phyloP scores from a whole-genome alignment of 305 asterid species.

The Andrographis paniculata region DNA sequence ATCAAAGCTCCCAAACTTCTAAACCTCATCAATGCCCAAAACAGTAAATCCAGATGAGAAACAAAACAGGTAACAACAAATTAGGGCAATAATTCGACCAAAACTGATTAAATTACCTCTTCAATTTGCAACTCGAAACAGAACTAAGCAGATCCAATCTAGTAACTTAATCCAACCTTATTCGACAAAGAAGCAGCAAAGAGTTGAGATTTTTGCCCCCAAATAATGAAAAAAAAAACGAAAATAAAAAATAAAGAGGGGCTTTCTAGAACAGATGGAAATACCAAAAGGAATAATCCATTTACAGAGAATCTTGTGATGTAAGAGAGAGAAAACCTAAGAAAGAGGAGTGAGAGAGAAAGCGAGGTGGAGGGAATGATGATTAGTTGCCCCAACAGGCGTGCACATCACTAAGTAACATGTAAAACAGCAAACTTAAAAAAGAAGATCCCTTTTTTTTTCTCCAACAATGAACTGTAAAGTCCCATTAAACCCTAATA shows the following conservation, averaged over 20 bases:
- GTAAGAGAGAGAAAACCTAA: background rate
- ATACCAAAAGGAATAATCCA: background rate
- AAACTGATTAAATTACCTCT: background rate
- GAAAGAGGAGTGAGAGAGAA: background rate
- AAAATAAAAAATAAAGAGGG: background rate
- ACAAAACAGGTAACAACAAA: background rate
- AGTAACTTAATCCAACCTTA: background rate
- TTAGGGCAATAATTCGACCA: background rate
- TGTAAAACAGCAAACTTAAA: background rate
- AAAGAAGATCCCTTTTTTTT: background rate
- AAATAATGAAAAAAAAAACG: background rate
- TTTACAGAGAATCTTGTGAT: background rate
- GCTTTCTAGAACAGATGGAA: background rate
- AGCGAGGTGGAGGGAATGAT: slow-evolving; percentile 3
- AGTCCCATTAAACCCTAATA: background rate
- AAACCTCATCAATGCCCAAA: background rate
- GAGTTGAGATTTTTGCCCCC: no score
- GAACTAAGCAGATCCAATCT: slow-evolving; percentile 1
- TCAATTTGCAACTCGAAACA: background rate
- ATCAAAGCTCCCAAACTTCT: background rate
- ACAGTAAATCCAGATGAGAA: background rate
- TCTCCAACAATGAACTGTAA: background rate
- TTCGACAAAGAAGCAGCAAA: background rate
- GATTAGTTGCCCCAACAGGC: background rate
- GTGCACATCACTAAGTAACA: background rate